Percentiles rank a stretch among this genome's conserved stretches.
Conservation (phyloP, 1,139 yeast genomes). For the Blastobotrys indianensis region DNA sequence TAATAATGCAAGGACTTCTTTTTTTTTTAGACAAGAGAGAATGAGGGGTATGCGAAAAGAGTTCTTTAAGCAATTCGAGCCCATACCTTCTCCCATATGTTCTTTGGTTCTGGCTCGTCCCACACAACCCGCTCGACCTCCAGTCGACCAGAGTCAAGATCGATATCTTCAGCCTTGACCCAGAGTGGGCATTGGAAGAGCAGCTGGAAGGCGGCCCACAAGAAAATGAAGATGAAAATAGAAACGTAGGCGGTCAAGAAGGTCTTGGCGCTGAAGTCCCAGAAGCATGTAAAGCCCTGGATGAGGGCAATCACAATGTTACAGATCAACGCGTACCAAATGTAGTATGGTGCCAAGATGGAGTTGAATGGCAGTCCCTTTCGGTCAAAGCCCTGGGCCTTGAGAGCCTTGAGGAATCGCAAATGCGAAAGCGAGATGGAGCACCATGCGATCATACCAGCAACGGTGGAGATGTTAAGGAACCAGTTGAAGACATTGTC, state of each 20-base stretch:
- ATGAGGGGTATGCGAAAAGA: slow-evolving; percentile 9
- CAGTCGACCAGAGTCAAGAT: slow-evolving; percentile 67
- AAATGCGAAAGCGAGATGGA: slow-evolving; percentile 58
- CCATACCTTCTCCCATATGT: slow-evolving; percentile 15
- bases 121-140: slow-evolving; percentile 35
- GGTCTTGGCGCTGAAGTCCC: slow-evolving; percentile 51
- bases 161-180: slow-evolving; percentile 58
- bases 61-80: not conserved
- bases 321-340: slow-evolving; percentile 40
- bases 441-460: slow-evolving; percentile 67
- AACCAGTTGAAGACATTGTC: slow-evolving; percentile 68
- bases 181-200: slow-evolving; percentile 45
- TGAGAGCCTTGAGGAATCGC: slow-evolving; percentile 58
- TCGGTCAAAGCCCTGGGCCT: slow-evolving; percentile 53
- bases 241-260: slow-evolving; percentile 70
- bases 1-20: not conserved
- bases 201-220: slow-evolving; percentile 52
- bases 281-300: slow-evolving; percentile 66
- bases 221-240: slow-evolving; percentile 46
- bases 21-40: not conserved
- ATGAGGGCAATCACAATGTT: slow-evolving; percentile 48
- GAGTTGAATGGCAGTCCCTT: slow-evolving; percentile 53
- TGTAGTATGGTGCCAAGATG: slow-evolving; percentile 21
- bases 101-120: slow-evolving; percentile 11
- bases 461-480: slow-evolving; percentile 70